phyloP scores from a whole-genome alignment of 805 yeast genomes.

The Hanseniaspora jakobsenii region DNA sequence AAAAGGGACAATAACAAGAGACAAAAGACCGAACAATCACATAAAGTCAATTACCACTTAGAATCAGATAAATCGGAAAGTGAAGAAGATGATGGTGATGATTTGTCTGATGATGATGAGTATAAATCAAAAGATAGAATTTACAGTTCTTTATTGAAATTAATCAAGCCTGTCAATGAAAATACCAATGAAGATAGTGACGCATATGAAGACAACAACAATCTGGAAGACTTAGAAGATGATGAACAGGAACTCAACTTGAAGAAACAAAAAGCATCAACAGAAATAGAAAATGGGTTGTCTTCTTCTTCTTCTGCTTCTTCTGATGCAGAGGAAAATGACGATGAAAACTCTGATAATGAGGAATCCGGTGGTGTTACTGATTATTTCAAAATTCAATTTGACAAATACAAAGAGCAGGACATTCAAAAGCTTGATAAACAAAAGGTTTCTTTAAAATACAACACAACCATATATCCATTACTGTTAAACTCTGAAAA shows the following conservation, averaged over 20 bases:
- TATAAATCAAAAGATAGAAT: constrained; percentile 34
- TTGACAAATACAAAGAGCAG: constrained; percentile 36
- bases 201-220: constrained; percentile 16
- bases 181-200: constrained; percentile 23
- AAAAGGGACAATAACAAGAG: constrained; percentile 20
- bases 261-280: neutral
- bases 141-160: constrained; percentile 54
- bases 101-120: constrained; percentile 18
- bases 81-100: constrained; percentile 19
- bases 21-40: neutral
- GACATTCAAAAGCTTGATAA: constrained; percentile 31
- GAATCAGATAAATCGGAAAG: constrained; percentile 18
- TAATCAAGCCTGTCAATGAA: constrained; percentile 31
- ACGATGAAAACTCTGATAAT: constrained; percentile 26
- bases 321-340: constrained; percentile 21
- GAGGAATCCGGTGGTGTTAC: constrained; percentile 30
- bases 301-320: constrained; percentile 18
- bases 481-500: too few species aligned
- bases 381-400: constrained; percentile 75
- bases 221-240: constrained; percentile 8
- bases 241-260: constrained; percentile 1
- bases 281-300: constrained; percentile 1
- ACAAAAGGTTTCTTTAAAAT: constrained; percentile 20
- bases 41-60: constrained; percentile 16
- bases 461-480: constrained; percentile 14